Evolutionary conservation across 2,329 filamentous ascomycete species (phyloP), one percentile per base, ranked within the genome.

Genomic region (Madurella mycetomatis): DNA sequence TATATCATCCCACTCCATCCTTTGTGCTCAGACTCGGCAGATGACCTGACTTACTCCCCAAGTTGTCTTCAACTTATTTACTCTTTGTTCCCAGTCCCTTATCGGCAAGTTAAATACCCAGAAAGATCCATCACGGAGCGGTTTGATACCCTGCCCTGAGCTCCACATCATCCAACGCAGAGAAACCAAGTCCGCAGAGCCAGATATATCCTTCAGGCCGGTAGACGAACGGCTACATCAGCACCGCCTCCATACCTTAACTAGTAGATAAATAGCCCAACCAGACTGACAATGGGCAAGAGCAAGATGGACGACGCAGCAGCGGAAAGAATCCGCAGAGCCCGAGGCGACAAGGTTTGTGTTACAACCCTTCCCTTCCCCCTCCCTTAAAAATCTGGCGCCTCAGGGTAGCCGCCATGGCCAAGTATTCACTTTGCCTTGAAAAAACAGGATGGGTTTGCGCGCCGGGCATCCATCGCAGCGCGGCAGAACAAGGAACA

Each of bases 291-390:
- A 25, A 72, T 72, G 67, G 67, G 66, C 4, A 66, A 66, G 45
- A 64, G 65, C 25, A 73, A 71, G 56, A 77, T 76, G 74, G 72
- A 76, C 57, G 67, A 72, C 2, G 68, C 69, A 15, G 70, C 71
- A 5, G 73, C 70, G 2, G 70, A 70, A 46, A 67, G 74, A 49
- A 77, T 76, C 56, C 66, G 67, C 32, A 73, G 68, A 54, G 68
- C 74, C 4, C 67, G 70, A 39, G 74, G 74, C 12, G 68, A 69
- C 15, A 71, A 72, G 58, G 73, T 74, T 37, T 37, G 34, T 37
- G 13, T 37, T 59, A 13, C 11, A 12, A 18, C 16, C 17, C 37
- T 30, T 52, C 18, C 31, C 16, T 16, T 34, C 18, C 42, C 8
- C 39, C 45, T 9, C 30, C 39, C n/a, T 40, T 39, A 16, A 12